Conservation (phyloP, 768 basidiomycete species). For the Amanita inopinata region DNA sequence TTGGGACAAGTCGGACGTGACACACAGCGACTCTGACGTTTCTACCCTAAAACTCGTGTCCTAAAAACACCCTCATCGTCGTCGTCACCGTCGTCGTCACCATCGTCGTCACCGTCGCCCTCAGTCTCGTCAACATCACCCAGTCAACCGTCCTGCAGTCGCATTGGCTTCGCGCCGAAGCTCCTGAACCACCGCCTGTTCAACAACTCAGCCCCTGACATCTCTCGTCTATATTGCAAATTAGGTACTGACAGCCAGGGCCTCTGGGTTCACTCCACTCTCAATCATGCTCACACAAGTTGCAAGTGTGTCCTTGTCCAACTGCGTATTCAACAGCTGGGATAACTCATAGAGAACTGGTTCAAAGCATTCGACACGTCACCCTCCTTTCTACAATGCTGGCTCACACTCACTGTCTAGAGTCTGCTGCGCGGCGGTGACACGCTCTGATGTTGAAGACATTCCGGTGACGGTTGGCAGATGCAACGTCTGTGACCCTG, state of each 20-base stretch:
- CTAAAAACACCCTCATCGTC: too few relatives aligned
- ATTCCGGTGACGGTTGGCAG: conserved; percentile 15
- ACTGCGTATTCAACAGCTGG: conserved; percentile 75
- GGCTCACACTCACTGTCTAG: conserved; percentile 51
- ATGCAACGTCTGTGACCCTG: not conserved
- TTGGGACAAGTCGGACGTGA: too few relatives aligned
- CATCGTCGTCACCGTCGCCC: too few relatives aligned
- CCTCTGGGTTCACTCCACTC: conserved; percentile 86
- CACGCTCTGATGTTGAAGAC: conserved; percentile 46
- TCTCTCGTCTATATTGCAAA: conserved; percentile 7
- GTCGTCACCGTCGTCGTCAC: too few relatives aligned
- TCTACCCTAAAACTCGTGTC: too few relatives aligned
- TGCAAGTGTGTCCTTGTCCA: conserved; percentile 87
- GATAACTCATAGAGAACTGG: conserved; percentile 82
- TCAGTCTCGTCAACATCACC: conserved; percentile 13
- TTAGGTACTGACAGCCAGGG: conserved; percentile 55
- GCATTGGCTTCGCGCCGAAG: conserved; percentile 60
- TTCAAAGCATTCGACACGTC: not conserved
- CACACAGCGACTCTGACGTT: too few relatives aligned
- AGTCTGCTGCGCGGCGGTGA: conserved; percentile 57
- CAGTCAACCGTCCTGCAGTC: conserved; percentile 14
- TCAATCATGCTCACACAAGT: conserved; percentile 91
- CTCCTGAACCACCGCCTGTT: conserved; percentile 77
- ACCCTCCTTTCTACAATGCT: not conserved
- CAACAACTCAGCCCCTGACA: conserved; percentile 10